Conservation (phyloP, 2,329 filamentous ascomycete genomes). For the Paraphoma chrysanthemicola region DNA sequence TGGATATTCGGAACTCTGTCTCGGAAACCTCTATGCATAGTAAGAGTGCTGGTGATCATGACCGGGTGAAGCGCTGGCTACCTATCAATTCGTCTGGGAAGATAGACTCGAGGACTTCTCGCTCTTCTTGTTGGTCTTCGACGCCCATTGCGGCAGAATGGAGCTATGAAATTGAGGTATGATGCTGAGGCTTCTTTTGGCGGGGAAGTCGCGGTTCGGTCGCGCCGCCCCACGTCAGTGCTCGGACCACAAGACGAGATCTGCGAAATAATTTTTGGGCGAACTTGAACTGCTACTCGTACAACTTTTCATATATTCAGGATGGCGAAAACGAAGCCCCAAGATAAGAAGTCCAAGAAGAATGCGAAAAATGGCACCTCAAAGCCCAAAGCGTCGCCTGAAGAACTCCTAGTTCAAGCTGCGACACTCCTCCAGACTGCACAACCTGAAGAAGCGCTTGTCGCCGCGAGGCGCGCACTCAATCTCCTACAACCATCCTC, state of each 20-base stretch:
- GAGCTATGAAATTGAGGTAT: conserved; percentile 7
- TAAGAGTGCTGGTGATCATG: too few relatives aligned
- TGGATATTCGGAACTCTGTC: conserved; percentile 83
- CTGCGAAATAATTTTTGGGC: conserved; percentile 11
- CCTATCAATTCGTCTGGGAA: conserved; percentile 97
- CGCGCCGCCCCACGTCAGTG: conserved; percentile 28
- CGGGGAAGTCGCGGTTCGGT: conserved; percentile 19
- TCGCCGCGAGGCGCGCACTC: conserved; percentile 62
- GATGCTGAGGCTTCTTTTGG: conserved; percentile 23
- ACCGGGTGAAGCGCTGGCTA: conserved; percentile 42
- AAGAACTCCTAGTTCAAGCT: conserved; percentile 64
- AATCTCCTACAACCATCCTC: conserved; percentile 52
- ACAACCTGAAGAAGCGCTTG: conserved; percentile 64
- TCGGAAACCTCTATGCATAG: conserved; percentile 78
- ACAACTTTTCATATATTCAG: not conserved
- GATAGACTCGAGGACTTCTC: conserved; percentile 96
- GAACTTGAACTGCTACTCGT: not conserved
- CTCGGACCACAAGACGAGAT: conserved; percentile 21
- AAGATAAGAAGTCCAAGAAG: conserved; percentile 50
- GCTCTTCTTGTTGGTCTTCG: conserved; percentile 94
- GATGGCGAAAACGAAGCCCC: conserved; percentile 62
- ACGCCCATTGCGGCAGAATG: conserved; percentile 51
- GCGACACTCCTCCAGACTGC: conserved; percentile 64
- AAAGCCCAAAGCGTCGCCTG: conserved; percentile 59
- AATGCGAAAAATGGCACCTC: conserved; percentile 43